Base-by-base conservation (phyloP, 352 stramenopile species). In the Globisporangium nagaii region DNA sequence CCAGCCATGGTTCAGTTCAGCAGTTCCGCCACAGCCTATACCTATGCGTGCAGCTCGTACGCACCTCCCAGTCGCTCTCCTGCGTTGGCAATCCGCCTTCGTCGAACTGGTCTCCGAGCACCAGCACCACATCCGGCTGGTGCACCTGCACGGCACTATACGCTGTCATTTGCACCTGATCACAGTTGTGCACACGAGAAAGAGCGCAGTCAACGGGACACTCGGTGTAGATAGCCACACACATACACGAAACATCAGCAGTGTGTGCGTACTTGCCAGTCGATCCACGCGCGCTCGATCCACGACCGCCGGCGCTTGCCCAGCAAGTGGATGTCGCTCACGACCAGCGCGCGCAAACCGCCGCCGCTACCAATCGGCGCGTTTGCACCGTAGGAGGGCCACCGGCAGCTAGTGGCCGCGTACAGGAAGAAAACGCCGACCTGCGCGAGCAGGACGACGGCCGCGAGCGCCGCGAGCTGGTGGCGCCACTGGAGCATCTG, bases 41-140 rank as follows among this genome's bases (percentile, higher is more conserved):
- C n/a, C n/a, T n/a, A n/a, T n/a, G n/a, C n/a, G n/a, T n/a, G n/a
- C n/a, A n/a, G n/a, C n/a, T n/a, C n/a, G n/a, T 9, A 46, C 36
- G 15, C 34, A 82, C 75, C 68, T 86, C 45, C 70, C 75, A 88
- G 36, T 84, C 73, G 12, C 47, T 39, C 17, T 78, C 58, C 0
- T 61, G 43, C 1, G 82, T 93, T 58, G 68, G 70, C 17, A 70
- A 60, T 10, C 68, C 72, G 24, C 82, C 79, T 65, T 93, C 82
- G 39, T 93, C 82, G 0, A 93, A 64, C 31, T 93, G 82, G 43
- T 93, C 82, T 27, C 82, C 82, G 5, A 93, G 57, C 17, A 88
- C 59, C 13, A 93, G 53, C 40, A 84, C 73, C 20, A 88, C 25
- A 7, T 88, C 67, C 4, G 82, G 82, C 1, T 31, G 50, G 53